Conservation (phyloP, 768 basidiomycete species). For the Amanita molliuscula region DNA sequence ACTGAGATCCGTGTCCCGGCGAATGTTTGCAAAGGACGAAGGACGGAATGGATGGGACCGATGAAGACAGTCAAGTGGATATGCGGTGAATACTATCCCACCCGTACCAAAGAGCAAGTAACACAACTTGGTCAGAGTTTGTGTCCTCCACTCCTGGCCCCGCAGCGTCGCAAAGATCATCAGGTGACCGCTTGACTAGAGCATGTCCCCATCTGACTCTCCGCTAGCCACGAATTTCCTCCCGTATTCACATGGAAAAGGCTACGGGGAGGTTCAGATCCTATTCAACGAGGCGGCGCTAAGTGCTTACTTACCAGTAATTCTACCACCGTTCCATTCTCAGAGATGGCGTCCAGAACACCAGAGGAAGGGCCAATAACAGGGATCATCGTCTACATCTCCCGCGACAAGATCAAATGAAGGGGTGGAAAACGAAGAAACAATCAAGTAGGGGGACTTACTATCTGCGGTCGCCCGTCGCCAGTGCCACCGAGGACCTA, state of each 20-base stretch:
- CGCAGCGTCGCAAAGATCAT: neutral
- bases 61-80: neutral
- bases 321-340: neutral
- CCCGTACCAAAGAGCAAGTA: neutral
- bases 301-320: neutral
- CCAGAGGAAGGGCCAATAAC: neutral
- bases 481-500: neutral
- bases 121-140: neutral
- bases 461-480: neutral
- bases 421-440: neutral
- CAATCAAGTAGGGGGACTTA: neutral
- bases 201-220: neutral
- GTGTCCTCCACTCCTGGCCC: neutral
- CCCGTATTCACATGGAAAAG: neutral
- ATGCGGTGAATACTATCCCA: neutral
- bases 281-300: neutral
- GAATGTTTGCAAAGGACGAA: too few relatives aligned
- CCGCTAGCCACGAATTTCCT: neutral
- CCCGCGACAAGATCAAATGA: neutral
- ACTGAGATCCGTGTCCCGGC: too few relatives aligned
- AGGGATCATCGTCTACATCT: neutral
- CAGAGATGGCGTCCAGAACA: too few relatives aligned
- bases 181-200: neutral
- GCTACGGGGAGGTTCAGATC: neutral
- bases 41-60: neutral